Conservation (phyloP, 148 eudicot genomes). For the Dianthus caryophyllus region DNA sequence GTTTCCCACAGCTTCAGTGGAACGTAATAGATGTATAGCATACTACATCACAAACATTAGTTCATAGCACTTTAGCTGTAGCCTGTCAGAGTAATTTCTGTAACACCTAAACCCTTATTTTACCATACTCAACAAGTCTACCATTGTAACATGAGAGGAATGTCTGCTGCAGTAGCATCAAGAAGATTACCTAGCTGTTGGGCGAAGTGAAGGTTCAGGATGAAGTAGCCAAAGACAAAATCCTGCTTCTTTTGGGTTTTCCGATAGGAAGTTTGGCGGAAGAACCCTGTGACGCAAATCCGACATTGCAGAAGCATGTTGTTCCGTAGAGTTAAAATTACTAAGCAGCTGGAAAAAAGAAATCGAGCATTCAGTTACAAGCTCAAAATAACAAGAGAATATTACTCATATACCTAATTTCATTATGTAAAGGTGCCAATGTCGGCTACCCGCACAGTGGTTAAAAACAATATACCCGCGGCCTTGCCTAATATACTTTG, state of each 20-base stretch:
- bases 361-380: background rate
- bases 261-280: constrained; percentile 85
- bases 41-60: too few species aligned
- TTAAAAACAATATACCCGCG: constrained; percentile 6
- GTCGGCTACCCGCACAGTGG: background rate
- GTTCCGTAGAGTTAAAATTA: constrained; percentile 57
- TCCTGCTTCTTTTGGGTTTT: constrained; percentile 90
- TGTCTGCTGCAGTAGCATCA: background rate
- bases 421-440: background rate
- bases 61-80: too few species aligned
- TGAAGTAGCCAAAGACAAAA: constrained; percentile 95
- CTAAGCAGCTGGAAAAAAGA: constrained; percentile 65
- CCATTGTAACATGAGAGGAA: background rate
- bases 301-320: constrained; percentile 77
- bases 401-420: background rate
- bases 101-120: background rate
- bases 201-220: constrained; percentile 79
- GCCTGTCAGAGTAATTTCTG: background rate
- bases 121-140: background rate
- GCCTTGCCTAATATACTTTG: too few species aligned
- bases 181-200: constrained; percentile 60
- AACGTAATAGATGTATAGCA: background rate
- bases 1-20: background rate
- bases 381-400: background rate
- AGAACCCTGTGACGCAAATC: constrained; percentile 84